These are phyloP conservation scores for Mucor ambiguus DNA, from an alignment of 371 early-diverging fungal species.

Conservation along the genomic window DNA sequence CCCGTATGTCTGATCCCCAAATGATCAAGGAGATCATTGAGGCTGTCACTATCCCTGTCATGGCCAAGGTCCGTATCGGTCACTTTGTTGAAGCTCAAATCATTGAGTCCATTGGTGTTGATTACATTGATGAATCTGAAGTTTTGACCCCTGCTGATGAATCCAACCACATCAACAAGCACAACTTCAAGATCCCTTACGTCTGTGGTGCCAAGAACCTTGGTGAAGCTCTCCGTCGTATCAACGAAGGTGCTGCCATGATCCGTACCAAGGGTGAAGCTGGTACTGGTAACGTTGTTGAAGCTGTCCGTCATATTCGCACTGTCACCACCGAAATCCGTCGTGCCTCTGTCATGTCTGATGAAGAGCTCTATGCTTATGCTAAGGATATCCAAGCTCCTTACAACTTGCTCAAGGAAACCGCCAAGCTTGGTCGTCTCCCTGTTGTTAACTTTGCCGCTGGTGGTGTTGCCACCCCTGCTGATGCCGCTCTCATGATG, in stretches of 20 bases:
- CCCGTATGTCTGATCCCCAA: constrained; percentile 98
- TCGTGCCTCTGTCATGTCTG: constrained; percentile 69
- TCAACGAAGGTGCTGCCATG: constrained; percentile 97
- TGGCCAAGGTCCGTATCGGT: constrained; percentile 99
- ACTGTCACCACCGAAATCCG: constrained; percentile 87
- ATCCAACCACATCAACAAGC: constrained; percentile 91
- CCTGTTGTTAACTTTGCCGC: constrained; percentile 99
- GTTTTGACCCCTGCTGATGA: constrained; percentile 97
- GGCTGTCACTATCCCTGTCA: constrained; percentile 97
- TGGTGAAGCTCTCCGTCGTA: constrained; percentile 96
- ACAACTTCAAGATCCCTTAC: constrained; percentile 89
- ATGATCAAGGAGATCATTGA: constrained; percentile 96
- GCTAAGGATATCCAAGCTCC: constrained; percentile 96
- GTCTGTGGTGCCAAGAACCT: constrained; percentile 97
- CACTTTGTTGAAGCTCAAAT: constrained; percentile 99
- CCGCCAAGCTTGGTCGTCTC: constrained; percentile 86
- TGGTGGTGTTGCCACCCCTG: constrained; percentile 96
- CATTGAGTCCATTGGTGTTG: constrained; percentile 87
- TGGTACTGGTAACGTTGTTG: constrained; percentile 95
- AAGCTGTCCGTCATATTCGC: constrained; percentile 95
- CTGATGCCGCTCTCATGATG: constrained; percentile 97
- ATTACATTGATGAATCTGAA: constrained; percentile 97
- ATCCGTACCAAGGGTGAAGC: constrained; percentile 99
- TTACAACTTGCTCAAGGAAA: constrained; percentile 86
- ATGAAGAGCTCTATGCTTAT: constrained; percentile 79